phyloP scores from a whole-genome alignment of 352 stramenopile species.

The Globisporangium parvum region DNA sequence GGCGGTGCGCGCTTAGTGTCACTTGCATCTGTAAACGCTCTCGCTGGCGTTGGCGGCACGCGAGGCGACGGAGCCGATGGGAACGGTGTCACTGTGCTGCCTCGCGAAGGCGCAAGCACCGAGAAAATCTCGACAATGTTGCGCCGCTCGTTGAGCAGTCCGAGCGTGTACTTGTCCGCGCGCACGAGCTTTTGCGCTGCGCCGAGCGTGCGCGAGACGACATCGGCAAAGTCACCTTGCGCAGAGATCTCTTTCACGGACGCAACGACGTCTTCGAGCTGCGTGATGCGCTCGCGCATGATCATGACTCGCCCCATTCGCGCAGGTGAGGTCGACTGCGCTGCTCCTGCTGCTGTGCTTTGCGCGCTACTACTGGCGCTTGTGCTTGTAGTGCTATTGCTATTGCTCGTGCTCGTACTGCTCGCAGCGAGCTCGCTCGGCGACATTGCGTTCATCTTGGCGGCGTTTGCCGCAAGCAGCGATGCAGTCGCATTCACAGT shows the following conservation, averaged over 20 bases:
- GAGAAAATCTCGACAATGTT: constrained; percentile 62
- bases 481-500: not conserved
- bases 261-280: constrained; percentile 54
- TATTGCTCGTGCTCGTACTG: not conserved
- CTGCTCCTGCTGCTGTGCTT: not conserved
- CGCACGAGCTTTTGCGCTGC: constrained; percentile 48
- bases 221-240: constrained; percentile 48
- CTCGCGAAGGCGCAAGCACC: not conserved
- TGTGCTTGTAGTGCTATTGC: not conserved
- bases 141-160: constrained; percentile 47
- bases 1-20: constrained; percentile 12
- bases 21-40: not conserved
- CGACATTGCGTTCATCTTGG: constrained; percentile 1
- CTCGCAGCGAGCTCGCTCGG: not conserved
- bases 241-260: constrained; percentile 54
- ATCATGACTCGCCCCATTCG: constrained; percentile 17
- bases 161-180: constrained; percentile 61
- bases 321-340: not conserved
- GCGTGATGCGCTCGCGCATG: constrained; percentile 39
- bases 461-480: not conserved
- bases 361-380: not conserved
- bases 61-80: no score
- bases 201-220: constrained; percentile 43
- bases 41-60: not conserved
- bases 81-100: no score